A percentile compares a stretch with the other conserved stretches of the same genome.
phyloP scores from a whole-genome alignment of 306 rosid species.

The Lablab purpureus region DNA sequence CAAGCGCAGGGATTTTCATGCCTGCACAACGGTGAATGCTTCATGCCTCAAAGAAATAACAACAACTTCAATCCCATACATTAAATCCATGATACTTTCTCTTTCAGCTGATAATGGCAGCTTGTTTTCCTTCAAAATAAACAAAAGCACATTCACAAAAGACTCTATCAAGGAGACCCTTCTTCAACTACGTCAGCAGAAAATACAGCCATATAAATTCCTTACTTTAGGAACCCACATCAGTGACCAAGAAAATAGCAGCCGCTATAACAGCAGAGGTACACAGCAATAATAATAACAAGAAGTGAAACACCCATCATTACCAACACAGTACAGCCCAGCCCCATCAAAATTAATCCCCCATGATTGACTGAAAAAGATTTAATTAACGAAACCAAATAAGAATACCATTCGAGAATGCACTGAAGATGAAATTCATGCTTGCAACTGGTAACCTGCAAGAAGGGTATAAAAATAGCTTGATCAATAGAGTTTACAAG shows the following conservation, averaged over 20 bases:
- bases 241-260: constrained; percentile 19
- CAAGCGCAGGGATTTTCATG: background rate
- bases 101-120: background rate
- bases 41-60: constrained; percentile 15
- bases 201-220: background rate
- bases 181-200: constrained; percentile 26
- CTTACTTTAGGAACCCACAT: constrained; percentile 24
- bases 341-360: constrained; percentile 18
- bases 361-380: constrained; percentile 18
- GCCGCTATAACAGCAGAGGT: background rate
- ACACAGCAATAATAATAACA: background rate
- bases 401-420: constrained; percentile 87
- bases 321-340: background rate
- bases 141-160: background rate
- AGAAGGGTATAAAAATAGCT: constrained; percentile 14
- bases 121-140: constrained; percentile 21
- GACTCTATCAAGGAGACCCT: background rate
- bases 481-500: constrained; percentile 31
- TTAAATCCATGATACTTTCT: background rate
- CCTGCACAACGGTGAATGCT: background rate
- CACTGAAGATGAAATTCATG: constrained; percentile 98
- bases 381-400: constrained; percentile 17
- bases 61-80: constrained; percentile 1
- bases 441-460: constrained; percentile 90
- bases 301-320: constrained; percentile 19